These are phyloP conservation scores for Boletus pseudo-olivaceus DNA, from an alignment of 768 basidiomycete genomes.

Conservation along the genomic window DNA sequence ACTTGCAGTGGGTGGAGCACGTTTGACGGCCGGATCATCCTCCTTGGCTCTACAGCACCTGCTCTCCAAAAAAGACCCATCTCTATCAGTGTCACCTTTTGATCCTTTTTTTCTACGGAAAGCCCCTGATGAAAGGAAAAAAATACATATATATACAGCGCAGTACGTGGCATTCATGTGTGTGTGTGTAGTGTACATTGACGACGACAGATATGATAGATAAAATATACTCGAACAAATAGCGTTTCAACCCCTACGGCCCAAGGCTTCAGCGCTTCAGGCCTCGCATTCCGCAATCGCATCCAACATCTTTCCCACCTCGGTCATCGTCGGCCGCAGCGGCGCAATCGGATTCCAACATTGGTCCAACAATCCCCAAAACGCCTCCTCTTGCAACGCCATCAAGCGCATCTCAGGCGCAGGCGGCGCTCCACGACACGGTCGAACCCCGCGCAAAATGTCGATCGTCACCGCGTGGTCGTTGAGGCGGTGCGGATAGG, in stretches of 20 bases:
- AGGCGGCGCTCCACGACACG: conserved; percentile 34
- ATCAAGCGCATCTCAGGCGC: conserved; percentile 16
- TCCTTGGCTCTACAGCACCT: too few species aligned
- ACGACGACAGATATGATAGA: background rate
- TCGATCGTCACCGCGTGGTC: conserved; percentile 56
- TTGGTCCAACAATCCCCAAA: conserved; percentile 43
- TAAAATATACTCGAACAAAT: background rate
- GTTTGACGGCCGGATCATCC: too few species aligned
- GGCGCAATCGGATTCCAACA: conserved; percentile 43
- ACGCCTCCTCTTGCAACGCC: conserved; percentile 28
- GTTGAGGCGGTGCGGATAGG: conserved; percentile 51
- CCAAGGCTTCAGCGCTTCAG: background rate
- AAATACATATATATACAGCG: too few species aligned
- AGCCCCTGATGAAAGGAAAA: too few species aligned
- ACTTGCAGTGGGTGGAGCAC: too few species aligned
- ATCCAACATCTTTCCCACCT: conserved; percentile 25
- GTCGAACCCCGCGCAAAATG: conserved; percentile 49
- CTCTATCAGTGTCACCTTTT: too few species aligned
- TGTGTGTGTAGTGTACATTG: background rate
- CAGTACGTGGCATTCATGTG: background rate
- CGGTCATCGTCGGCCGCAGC: conserved; percentile 43
- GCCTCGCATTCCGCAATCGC: conserved; percentile 4
- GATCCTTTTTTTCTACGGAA: too few species aligned
- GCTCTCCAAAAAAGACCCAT: too few species aligned
- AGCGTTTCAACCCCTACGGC: background rate